Evolutionary conservation across 1,284 basidiomycete species (phyloP), one percentile per base, ranked within the genome.

Genomic region (Golubevia sp.): DNA sequence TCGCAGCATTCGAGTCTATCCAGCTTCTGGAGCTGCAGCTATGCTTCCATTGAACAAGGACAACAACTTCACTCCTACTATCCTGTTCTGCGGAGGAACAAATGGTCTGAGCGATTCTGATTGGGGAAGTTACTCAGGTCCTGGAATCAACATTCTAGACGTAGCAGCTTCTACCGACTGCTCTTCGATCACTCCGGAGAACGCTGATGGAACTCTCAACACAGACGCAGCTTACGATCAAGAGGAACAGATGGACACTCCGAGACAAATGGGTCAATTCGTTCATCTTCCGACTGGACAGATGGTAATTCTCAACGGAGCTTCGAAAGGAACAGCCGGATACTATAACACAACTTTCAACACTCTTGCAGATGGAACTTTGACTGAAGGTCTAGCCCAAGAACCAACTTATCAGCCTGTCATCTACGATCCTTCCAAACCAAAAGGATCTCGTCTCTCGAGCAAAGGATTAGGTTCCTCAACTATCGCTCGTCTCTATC

Each of bases 241-340:
- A 53, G 80, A 80, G 55, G 79, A 73, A 34, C 61, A 70, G 4
- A 62, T 83, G 21, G 78, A 78, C 3, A 63, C 75, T 34, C 70
- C 69, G 25, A 77, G 79, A 13, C 68, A 72, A 6, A 76, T 76
- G 74, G 77, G 77, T 34, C 76, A 79, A 49, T 77, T 80, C 59
- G 78, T 83, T 53, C 80, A 83, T 61, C 67, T 83, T 0, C 77
- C 80, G 25, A 70, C 66, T 38, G 80, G 79, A 18, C 66, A 71
- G 59, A 77, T 83, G 76, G 75, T 82, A 48, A 80, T 82, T 61
- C 69, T 83, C 56, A 83, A 83, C 57, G 80, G 80, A 25, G 78
- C 74, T 53, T 51, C 67, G 20, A 74, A 75, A 59, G 80, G 80
- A 27, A 72, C 73, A 34, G 77, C 80, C 3, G 80, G 80, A 25